Base-by-base conservation (phyloP, 2,329 filamentous ascomycete species). In the Intubia oerlemansii region DNA sequence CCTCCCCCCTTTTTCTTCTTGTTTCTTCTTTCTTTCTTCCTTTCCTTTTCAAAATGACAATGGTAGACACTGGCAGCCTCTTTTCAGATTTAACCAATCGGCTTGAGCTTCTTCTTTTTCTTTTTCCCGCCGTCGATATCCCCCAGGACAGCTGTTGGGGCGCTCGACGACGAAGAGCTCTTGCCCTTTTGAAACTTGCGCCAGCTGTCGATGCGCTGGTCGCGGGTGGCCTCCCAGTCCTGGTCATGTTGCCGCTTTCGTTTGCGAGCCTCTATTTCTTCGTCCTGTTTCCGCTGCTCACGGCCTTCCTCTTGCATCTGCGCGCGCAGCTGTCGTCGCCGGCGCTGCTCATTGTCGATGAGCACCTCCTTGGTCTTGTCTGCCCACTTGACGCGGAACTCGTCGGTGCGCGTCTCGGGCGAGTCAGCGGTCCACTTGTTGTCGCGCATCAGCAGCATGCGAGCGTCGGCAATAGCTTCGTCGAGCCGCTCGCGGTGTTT, bases 221-320 rank as follows among this genome's bases (percentile, higher is more conserved):
- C 88, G 26, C 88, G 60, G 16, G 77, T 91, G 44, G 79, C 72
- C 57, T 98, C 88, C 88, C 88, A 98, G 37, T 84, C 77, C 54
- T 88, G 71, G 39, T 95, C 82, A 49, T 88, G 80, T 46, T 95
- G 82, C 34, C 88, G 64, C 65, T 85, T 85, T 41, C 77, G 64
- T 55, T 84, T 85, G 42, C 79, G 59, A 40, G 65, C 66, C 42
- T 85, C 81, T 8, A 77, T 36, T 53, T 93, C 85, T 41, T 82
- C 78, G 14, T 98, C 88, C 42, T 72, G 72, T 47, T 76, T 77
- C 45, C 71, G 68, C 62, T 90, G 73, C 56, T 88, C 75, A 31
- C 88, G 63, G 6, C 88, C 88, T 50, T 98, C 85, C 51, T 98
- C 88, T 52, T 91, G 81, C 73, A 98, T 76, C 58, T 88, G 78